A percentile compares a stretch with the other conserved stretches of the same genome.
Evolutionary conservation across 192 early-diverging fungal species (phyloP).

Genomic region (Backusella morwellensis): DNA sequence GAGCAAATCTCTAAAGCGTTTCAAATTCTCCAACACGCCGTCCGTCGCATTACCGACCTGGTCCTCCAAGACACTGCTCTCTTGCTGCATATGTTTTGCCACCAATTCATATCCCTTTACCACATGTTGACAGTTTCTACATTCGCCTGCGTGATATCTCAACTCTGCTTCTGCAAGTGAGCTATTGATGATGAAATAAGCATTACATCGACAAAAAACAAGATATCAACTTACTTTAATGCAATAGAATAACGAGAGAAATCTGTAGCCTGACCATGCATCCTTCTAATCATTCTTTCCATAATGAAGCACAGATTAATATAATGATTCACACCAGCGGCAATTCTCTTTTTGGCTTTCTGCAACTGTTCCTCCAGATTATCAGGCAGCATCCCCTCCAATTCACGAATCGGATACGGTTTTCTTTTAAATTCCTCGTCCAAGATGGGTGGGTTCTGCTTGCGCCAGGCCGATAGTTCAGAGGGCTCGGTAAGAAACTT

Average conservation of each 20-base stretch:
- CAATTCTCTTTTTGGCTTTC: conserved; percentile 44
- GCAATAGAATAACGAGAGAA: conserved; percentile 54
- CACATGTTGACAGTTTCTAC: conserved; percentile 53
- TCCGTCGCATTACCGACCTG: conserved; percentile 35
- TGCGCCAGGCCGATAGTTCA: conserved; percentile 59
- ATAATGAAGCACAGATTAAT: conserved; percentile 56
- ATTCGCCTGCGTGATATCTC: conserved; percentile 57
- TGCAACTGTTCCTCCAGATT: conserved; percentile 53
- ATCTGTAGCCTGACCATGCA: conserved; percentile 62
- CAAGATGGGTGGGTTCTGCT: conserved; percentile 46
- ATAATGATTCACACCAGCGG: conserved; percentile 57
- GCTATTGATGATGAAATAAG: conserved; percentile 30
- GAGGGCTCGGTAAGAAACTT: conserved; percentile 68
- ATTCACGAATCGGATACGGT: conserved; percentile 25
- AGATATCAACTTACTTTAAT: conserved; percentile 47
- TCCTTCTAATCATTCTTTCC: conserved; percentile 60
- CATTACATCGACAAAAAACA: background rate
- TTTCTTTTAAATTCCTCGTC: conserved; percentile 58
- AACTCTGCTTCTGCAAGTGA: conserved; percentile 53
- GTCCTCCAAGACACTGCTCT: conserved; percentile 40
- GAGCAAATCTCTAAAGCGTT: conserved; percentile 63
- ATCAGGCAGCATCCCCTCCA: conserved; percentile 43
- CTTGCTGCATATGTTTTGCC: conserved; percentile 44
- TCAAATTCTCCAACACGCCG: conserved; percentile 59
- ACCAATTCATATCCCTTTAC: conserved; percentile 50